These are phyloP conservation scores for Cladophialophora exuberans DNA, from an alignment of 2,329 filamentous ascomycete genomes.

Conservation along the genomic window DNA sequence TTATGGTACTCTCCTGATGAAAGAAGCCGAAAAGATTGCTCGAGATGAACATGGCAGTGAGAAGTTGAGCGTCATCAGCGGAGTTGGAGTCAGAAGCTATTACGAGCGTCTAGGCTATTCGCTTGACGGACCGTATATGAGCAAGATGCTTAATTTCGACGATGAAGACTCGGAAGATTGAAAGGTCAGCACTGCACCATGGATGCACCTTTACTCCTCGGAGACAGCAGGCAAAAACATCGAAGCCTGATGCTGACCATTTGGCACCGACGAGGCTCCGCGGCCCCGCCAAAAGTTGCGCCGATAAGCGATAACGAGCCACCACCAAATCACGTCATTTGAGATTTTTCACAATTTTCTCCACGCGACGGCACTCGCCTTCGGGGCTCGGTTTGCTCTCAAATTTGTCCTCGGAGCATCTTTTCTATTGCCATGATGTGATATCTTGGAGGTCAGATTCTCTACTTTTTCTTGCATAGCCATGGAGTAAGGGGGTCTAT, in stretches of 20 bases:
- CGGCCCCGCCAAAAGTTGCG: constrained; percentile 16
- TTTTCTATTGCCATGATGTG: constrained; percentile 5
- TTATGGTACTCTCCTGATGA: constrained; percentile 94
- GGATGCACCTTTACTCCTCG: too few relatives aligned
- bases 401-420: constrained; percentile 16
- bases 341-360: constrained; percentile 19
- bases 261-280: constrained; percentile 21
- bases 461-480: constrained; percentile 23
- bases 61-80: constrained; percentile 98
- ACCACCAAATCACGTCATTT: constrained; percentile 27
- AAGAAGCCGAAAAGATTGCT: constrained; percentile 94
- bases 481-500: constrained; percentile 22
- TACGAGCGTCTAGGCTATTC: constrained; percentile 92
- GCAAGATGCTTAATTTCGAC: constrained; percentile 51
- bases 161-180: constrained; percentile 41
- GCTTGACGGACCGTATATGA: constrained; percentile 86
- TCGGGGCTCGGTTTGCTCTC: background rate
- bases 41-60: constrained; percentile 89
- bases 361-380: too few relatives aligned
- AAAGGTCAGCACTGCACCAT: too few relatives aligned
- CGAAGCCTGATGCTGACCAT: background rate
- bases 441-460: constrained; percentile 12
- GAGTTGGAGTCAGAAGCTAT: constrained; percentile 92
- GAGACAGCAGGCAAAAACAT: background rate
- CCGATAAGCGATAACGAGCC: background rate